phyloP scores from a whole-genome alignment of 768 basidiomycete genomes.

The Gymnopilus junonius region DNA sequence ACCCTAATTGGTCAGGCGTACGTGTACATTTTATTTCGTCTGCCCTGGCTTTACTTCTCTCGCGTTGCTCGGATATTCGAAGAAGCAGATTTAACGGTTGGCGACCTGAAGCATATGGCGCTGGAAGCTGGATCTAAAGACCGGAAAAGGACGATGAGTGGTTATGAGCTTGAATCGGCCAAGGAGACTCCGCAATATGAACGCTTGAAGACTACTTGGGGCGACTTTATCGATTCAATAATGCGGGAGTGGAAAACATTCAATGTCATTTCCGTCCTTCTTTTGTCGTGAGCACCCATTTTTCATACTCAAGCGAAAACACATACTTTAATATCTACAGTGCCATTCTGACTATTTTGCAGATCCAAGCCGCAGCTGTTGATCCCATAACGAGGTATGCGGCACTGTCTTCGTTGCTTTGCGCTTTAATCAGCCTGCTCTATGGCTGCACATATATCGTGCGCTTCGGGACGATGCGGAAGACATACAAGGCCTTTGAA shows the following conservation, averaged over 20 bases:
- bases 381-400: constrained; percentile 58
- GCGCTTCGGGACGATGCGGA: constrained; percentile 63
- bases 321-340: constrained; percentile 15
- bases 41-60: constrained; percentile 68
- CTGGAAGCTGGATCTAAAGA: constrained; percentile 24
- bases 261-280: constrained; percentile 32
- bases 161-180: background rate
- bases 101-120: constrained; percentile 54
- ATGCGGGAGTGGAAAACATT: constrained; percentile 33
- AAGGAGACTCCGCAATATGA: constrained; percentile 17
- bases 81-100: constrained; percentile 62
- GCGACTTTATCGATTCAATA: constrained; percentile 29
- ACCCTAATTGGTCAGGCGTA: constrained; percentile 33
- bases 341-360: constrained; percentile 33
- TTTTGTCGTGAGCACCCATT: constrained; percentile 22
- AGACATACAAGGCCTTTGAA: constrained; percentile 59
- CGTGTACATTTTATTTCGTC: constrained; percentile 47
- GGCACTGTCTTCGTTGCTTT: constrained; percentile 57
- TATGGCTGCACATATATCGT: constrained; percentile 66
- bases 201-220: constrained; percentile 26
- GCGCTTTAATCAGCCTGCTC: constrained; percentile 59
- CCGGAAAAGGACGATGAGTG: background rate
- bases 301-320: too few relatives aligned
- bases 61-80: constrained; percentile 69
- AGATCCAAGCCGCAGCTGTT: constrained; percentile 38